Evolutionary conservation across 2,329 filamentous ascomycete genomes (phyloP), one percentile per base, ranked within the genome.

Genomic region (Ophiosphaerella korrae): DNA sequence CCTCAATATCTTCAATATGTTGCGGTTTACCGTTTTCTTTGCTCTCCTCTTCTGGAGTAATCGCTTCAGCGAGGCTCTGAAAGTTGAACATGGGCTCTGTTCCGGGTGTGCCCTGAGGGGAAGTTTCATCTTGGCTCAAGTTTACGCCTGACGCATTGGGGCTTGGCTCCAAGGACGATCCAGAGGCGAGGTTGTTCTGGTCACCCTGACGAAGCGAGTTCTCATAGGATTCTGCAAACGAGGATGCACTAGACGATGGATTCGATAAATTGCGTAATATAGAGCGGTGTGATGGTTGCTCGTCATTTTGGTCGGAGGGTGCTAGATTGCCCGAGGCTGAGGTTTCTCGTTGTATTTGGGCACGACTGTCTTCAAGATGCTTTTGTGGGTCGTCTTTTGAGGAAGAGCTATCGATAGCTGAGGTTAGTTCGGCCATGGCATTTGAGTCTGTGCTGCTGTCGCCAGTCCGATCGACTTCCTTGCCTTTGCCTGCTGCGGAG

Each of bases 1-100:
- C 57, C 16, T 46, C 47, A 26, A 71, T 58, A 42, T 72, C 67
- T 51, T 78, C 78, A 38, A 76, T 73, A 43, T 75, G 71, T 54
- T 76, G 71, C 42, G 70, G 55, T n/a, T 61, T 62, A 33, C 64
- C 71, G 7, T 67, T 68, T 49, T 81, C 79, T 36, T 86, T 60
- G 16, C 63, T 60, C 9, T 63, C 58, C 7, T 69, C 83, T 23
- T 86, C 82, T 34, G 82, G 85, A 0, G 87, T 89, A 26, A 97
- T 89, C 71, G 95, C 90, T 55, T 90, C 89, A 2, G 90, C 89
- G 18, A 97, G 77, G 61, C 91, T 96, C 48, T 86, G 82, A 69
- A 97, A 97, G 72, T 96, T 97, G 74, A 96, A 94, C 83, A 96
- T 85, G 3, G 91, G 85, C 68, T 97, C 92, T 0, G 81, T 77